Conservation (phyloP, 176 grass and related monocot species). For the Rhipidocladum racemiflorum region DNA sequence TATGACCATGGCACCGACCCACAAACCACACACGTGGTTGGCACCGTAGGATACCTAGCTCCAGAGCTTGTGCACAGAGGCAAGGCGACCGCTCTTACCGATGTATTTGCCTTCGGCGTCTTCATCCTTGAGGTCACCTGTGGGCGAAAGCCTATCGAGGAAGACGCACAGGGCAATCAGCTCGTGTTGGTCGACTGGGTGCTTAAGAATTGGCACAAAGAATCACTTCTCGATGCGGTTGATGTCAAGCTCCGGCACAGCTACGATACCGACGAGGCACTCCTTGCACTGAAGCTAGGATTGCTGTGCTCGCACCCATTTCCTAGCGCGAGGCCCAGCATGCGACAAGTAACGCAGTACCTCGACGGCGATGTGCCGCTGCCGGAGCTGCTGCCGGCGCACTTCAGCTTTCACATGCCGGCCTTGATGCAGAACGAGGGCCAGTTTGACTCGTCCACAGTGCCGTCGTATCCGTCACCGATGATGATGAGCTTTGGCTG, state of each 20-base stretch:
- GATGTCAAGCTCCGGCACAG: background rate
- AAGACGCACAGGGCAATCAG: background rate
- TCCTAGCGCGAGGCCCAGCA: constrained; percentile 5
- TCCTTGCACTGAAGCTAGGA: constrained; percentile 7
- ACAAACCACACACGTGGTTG: background rate
- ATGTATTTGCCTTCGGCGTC: constrained; percentile 19
- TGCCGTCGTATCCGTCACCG: constrained; percentile 16
- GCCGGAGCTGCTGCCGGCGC: background rate
- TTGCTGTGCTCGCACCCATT: constrained; percentile 24
- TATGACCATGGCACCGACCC: constrained; percentile 9
- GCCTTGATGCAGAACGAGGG: constrained; percentile 2
- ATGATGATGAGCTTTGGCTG: constrained; percentile 7
- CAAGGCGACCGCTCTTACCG: background rate
- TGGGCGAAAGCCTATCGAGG: background rate
- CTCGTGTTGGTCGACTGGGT: constrained; percentile 13
- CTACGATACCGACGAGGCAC: background rate
- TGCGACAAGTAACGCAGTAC: constrained; percentile 34
- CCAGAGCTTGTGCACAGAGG: background rate
- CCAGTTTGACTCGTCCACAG: background rate
- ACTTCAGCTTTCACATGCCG: constrained; percentile 1
- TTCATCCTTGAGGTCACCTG: constrained; percentile 24
- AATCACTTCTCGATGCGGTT: background rate
- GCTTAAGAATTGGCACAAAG: constrained; percentile 7
- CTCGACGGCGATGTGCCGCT: background rate
- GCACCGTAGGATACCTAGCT: constrained; percentile 25